Evolutionary conservation across 257 asterid species (phyloP).

Genomic region (Forsythia suspensa): DNA sequence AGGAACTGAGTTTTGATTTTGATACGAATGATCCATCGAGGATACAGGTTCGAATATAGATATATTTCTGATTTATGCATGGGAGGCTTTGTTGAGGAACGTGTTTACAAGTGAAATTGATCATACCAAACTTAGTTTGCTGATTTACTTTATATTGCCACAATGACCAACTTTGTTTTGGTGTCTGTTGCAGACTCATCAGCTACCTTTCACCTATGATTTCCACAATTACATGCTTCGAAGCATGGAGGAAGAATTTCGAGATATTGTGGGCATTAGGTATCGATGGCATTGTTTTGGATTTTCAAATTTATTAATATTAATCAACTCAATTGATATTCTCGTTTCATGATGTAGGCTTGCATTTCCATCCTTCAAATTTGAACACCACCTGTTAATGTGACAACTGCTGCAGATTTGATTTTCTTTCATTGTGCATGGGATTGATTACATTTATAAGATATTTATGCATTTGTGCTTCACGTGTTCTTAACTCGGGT

Average conservation of each 20-base stretch:
- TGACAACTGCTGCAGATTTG: background rate
- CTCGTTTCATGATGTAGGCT: background rate
- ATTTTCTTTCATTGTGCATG: background rate
- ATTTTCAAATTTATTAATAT: conserved; percentile 1
- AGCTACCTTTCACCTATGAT: conserved; percentile 80
- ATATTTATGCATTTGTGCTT: background rate
- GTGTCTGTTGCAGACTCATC: conserved; percentile 68
- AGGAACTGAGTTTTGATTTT: background rate
- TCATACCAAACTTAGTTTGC: background rate
- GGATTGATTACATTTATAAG: background rate
- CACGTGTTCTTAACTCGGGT: background rate
- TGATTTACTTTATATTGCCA: background rate
- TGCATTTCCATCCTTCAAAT: background rate
- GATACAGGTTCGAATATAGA: background rate
- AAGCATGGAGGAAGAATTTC: conserved; percentile 97
- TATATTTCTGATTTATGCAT: conserved; percentile 3
- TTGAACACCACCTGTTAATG: background rate
- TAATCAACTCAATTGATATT: background rate
- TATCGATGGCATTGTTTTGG: conserved; percentile 25
- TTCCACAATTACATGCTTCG: conserved; percentile 95
- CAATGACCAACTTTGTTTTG: conserved; percentile 1
- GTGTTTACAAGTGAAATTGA: background rate
- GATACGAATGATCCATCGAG: background rate
- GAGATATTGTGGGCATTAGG: conserved; percentile 96
- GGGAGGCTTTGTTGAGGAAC: background rate